Conservation (phyloP, 192 early-diverging fungal species). For the Gaertneriomyces sp. region DNA sequence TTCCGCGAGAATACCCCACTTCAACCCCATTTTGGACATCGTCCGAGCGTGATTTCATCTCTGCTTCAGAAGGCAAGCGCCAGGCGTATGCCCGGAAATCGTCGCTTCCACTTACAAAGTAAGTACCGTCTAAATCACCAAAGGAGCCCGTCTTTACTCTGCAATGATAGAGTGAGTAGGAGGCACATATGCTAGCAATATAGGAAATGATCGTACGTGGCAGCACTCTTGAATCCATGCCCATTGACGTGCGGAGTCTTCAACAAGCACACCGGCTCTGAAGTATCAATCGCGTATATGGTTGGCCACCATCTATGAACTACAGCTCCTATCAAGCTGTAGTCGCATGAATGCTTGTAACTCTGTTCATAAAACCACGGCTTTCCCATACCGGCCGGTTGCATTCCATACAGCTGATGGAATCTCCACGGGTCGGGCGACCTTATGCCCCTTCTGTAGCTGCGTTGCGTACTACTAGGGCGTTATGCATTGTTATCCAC, state of each 20-base stretch:
- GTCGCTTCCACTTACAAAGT: slow-evolving; percentile 17
- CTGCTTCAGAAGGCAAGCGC: slow-evolving; percentile 5
- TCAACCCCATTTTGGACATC: background rate
- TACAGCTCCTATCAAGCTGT: slow-evolving; percentile 12
- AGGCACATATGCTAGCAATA: background rate
- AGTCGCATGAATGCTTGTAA: background rate
- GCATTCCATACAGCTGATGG: slow-evolving; percentile 15
- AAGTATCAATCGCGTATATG: slow-evolving; percentile 9
- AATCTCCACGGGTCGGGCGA: slow-evolving; percentile 2
- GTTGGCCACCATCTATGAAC: slow-evolving; percentile 24
- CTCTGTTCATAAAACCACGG: background rate
- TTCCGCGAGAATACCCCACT: background rate
- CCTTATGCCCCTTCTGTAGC: background rate
- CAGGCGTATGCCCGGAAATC: slow-evolving; percentile 22
- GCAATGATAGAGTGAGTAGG: background rate
- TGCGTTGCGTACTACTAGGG: background rate
- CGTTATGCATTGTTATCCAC: background rate
- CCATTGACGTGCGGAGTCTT: slow-evolving; percentile 8
- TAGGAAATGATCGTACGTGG: slow-evolving; percentile 8
- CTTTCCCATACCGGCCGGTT: slow-evolving; percentile 4
- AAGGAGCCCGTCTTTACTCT: slow-evolving; percentile 14
- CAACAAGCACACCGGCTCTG: slow-evolving; percentile 15
- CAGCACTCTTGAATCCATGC: slow-evolving; percentile 10
- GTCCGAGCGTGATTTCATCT: background rate
- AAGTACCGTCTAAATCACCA: slow-evolving; percentile 3